Conservation (phyloP, 345 rosid species). For the Salix koriyanagi region DNA sequence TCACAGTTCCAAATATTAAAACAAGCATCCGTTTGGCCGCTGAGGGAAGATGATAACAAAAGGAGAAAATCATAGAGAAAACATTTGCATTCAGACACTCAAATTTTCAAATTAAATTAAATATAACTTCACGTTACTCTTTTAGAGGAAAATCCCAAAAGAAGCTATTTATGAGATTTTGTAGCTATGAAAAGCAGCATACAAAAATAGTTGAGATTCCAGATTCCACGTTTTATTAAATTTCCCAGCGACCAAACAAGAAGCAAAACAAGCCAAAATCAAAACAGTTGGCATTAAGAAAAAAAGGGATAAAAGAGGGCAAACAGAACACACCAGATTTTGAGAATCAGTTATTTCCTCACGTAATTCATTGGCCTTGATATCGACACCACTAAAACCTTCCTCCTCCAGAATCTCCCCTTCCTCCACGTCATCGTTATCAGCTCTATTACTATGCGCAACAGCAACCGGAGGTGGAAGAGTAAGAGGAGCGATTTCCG, state of each 20-base stretch:
- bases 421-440: slow-evolving; percentile 84
- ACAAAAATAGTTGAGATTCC: neutral
- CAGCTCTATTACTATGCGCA: slow-evolving; percentile 21
- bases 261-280: neutral
- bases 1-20: slow-evolving; percentile 22
- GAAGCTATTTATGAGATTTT: neutral
- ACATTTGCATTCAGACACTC: neutral
- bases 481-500: slow-evolving; percentile 24
- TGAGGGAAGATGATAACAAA: slow-evolving; percentile 16
- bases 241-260: slow-evolving; percentile 34
- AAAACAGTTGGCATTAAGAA: neutral
- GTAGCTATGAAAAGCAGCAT: neutral
- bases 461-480: slow-evolving; percentile 20
- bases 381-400: slow-evolving; percentile 18
- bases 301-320: slow-evolving; percentile 12
- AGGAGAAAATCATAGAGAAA: neutral
- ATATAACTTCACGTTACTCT: neutral
- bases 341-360: slow-evolving; percentile 18
- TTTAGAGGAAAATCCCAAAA: neutral
- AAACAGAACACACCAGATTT: slow-evolving; percentile 67
- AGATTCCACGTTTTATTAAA: neutral
- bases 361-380: slow-evolving; percentile 30
- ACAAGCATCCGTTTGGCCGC: slow-evolving; percentile 26
- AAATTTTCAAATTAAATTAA: neutral
- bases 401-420: slow-evolving; percentile 95